Percentiles rank a stretch among this genome's conserved stretches.
phyloP scores from a whole-genome alignment of 2,329 filamentous ascomycete species.

The Didymella arachidicola region DNA sequence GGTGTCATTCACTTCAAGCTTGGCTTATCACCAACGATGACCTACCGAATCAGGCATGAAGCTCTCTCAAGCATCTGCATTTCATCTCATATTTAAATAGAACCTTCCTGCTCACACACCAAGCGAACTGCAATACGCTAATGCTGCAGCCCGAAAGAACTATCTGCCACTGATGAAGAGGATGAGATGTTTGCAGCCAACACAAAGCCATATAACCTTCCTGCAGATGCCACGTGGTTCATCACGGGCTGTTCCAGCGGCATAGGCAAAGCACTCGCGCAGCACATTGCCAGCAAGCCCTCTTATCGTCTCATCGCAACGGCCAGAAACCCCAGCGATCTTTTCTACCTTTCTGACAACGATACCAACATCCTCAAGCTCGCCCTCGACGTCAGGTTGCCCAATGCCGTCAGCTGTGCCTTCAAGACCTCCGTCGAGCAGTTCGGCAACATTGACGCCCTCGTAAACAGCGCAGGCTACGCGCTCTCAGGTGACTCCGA shows the following conservation, averaged over 20 bases:
- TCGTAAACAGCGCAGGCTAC: slow-evolving; percentile 58
- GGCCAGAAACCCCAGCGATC: slow-evolving; percentile 55
- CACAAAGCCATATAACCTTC: slow-evolving; percentile 12
- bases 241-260: slow-evolving; percentile 59
- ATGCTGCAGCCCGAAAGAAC: not conserved
- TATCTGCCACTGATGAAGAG: not conserved
- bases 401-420: slow-evolving; percentile 47
- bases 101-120: not conserved
- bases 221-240: slow-evolving; percentile 11
- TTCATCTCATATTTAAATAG: not conserved
- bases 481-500: slow-evolving; percentile 45
- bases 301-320: slow-evolving; percentile 58
- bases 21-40: not conserved
- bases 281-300: slow-evolving; percentile 50
- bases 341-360: slow-evolving; percentile 53
- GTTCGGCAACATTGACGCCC: slow-evolving; percentile 69
- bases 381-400: slow-evolving; percentile 58
- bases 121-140: not conserved
- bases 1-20: not conserved
- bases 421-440: slow-evolving; percentile 66
- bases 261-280: slow-evolving; percentile 55
- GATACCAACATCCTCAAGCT: slow-evolving; percentile 56
- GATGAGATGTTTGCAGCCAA: slow-evolving; percentile 15
- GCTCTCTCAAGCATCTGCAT: not conserved
- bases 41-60: not conserved